Conservation (phyloP, 2,329 filamentous ascomycete genomes). For the Alternaria sp. region DNA sequence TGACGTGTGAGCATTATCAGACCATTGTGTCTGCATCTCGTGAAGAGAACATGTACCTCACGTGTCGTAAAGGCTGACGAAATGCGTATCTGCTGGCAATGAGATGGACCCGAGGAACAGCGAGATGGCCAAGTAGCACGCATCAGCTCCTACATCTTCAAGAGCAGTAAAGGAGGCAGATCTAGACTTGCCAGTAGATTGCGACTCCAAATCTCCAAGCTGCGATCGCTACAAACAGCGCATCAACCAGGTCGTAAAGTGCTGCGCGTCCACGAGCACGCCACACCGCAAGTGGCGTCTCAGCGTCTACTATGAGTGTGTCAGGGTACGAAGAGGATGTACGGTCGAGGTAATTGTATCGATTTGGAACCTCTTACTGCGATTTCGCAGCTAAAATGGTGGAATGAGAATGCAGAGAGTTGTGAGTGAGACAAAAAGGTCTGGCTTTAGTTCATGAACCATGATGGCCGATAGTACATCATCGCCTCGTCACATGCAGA, state of each 20-base stretch:
- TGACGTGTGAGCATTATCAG: background rate
- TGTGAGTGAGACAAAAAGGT: background rate
- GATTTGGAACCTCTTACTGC: background rate
- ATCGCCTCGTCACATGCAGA: background rate
- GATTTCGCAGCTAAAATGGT: too few relatives aligned
- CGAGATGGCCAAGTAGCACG: background rate
- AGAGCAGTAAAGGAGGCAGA: background rate
- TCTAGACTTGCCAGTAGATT: conserved; percentile 6
- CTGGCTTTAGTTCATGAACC: background rate
- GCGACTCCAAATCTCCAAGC: conserved; percentile 16
- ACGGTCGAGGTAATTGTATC: background rate
- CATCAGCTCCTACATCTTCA: background rate
- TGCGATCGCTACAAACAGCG: background rate
- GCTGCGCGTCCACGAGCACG: background rate
- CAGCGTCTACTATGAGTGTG: background rate
- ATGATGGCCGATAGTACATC: conserved; percentile 5
- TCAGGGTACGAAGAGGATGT: background rate
- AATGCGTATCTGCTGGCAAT: too few relatives aligned
- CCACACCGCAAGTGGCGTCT: conserved; percentile 3
- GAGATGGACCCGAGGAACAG: background rate
- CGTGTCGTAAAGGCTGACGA: background rate
- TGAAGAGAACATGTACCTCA: background rate
- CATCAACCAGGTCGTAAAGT: background rate
- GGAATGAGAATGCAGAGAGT: background rate
- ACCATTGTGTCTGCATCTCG: background rate